phyloP scores from a whole-genome alignment of 352 stramenopile species.

The Phytophthora sp. region DNA sequence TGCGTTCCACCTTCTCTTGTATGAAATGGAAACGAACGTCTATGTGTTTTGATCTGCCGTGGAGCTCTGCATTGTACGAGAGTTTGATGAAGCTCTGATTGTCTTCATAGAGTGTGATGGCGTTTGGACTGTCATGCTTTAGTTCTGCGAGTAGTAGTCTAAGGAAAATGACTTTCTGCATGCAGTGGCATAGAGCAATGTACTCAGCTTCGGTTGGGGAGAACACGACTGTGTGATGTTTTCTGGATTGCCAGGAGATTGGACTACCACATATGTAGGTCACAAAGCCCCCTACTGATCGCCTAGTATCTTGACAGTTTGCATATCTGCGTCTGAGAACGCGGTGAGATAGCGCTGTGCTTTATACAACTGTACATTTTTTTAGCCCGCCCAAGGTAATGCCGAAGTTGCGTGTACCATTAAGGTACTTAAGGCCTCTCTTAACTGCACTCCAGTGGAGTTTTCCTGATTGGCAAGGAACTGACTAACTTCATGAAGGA shows the following conservation, averaged over 20 bases:
- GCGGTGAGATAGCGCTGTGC: conserved; percentile 5
- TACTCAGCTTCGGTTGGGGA: conserved; percentile 4
- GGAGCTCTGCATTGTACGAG: conserved; percentile 35
- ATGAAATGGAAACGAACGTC: conserved; percentile 8
- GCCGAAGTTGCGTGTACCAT: conserved; percentile 20
- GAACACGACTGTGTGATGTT: conserved; percentile 33
- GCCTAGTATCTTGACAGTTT: no score
- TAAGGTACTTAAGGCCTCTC: conserved; percentile 1
- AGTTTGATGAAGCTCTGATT: conserved; percentile 48
- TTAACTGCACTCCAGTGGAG: neutral
- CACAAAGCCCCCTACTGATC: no score
- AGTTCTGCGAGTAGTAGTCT: no score
- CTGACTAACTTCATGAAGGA: neutral
- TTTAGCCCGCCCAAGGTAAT: conserved; percentile 17
- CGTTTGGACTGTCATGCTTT: no score
- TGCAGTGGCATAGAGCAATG: no score
- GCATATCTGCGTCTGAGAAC: conserved; percentile 27
- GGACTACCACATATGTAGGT: conserved; percentile 24
- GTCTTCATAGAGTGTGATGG: conserved; percentile 33
- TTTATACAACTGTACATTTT: conserved; percentile 3
- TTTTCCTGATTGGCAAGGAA: neutral
- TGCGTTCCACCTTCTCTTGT: no score
- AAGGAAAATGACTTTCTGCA: no score
- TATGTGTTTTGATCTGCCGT: conserved; percentile 46
- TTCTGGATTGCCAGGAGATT: conserved; percentile 31